Percentiles rank a stretch among this genome's conserved stretches.
These are phyloP conservation scores for Nicotiana undulata DNA, from an alignment of 257 asterid genomes.

Conservation along the genomic window DNA sequence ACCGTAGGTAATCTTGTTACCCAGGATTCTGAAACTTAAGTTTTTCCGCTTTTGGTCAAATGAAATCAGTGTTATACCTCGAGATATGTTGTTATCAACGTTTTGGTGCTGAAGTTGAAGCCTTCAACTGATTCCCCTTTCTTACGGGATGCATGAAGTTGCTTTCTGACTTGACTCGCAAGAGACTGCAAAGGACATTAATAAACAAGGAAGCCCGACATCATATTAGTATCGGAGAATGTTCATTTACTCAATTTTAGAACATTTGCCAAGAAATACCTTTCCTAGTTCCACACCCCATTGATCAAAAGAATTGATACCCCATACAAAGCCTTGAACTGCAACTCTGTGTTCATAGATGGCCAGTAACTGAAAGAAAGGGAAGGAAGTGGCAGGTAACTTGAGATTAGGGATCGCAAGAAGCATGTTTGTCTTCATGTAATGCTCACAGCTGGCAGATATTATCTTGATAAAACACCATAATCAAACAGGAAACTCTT, in stretches of 20 bases:
- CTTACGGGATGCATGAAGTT: constrained; percentile 89
- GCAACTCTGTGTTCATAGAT: constrained; percentile 93
- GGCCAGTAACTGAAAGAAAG: constrained; percentile 70
- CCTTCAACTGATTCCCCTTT: constrained; percentile 69
- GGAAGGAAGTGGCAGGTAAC: constrained; percentile 6
- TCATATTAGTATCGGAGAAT: constrained; percentile 2
- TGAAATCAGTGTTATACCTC: constrained; percentile 36
- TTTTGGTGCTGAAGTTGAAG: constrained; percentile 81
- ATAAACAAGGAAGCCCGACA: not conserved
- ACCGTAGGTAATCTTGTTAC: not conserved
- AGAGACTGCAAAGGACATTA: constrained; percentile 48
- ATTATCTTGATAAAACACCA: not conserved
- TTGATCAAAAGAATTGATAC: constrained; percentile 96
- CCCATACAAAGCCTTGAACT: constrained; percentile 96
- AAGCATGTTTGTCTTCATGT: not conserved
- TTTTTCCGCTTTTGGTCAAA: not conserved
- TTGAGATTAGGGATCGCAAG: constrained; percentile 9
- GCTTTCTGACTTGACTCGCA: constrained; percentile 96
- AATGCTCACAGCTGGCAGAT: not conserved
- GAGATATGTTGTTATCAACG: constrained; percentile 55
- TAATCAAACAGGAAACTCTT: not conserved
- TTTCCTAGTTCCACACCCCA: constrained; percentile 99
- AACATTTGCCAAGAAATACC: constrained; percentile 29
- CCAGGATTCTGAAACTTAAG: not conserved
- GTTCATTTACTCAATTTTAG: not conserved